These are phyloP conservation scores for Populus hybrid DNA, from an alignment of 441 rosid species.

Conservation along the genomic window DNA sequence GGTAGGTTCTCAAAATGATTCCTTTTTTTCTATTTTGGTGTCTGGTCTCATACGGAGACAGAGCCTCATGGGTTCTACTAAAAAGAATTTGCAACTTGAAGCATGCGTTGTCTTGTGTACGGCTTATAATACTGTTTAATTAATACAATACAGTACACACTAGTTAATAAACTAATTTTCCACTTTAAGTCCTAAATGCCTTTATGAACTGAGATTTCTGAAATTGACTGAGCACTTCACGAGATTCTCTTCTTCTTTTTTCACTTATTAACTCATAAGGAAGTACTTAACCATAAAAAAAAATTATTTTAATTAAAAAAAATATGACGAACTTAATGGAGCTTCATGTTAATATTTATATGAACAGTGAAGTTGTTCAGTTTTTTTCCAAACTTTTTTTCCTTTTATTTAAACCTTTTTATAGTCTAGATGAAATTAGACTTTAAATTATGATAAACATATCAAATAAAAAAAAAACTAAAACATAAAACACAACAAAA, in stretches of 20 bases:
- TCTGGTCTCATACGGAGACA: slow-evolving; percentile 28
- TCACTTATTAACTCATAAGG: neutral
- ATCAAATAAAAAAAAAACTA: too few species aligned
- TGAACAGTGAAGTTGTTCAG: too few species aligned
- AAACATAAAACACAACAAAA: too few species aligned
- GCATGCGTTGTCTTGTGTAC: slow-evolving; percentile 17
- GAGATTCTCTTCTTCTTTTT: neutral
- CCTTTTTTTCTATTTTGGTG: slow-evolving; percentile 10
- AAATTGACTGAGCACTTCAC: neutral
- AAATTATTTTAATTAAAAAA: too few species aligned
- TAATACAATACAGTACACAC: neutral
- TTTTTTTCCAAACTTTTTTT: too few species aligned
- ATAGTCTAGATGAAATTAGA: too few species aligned
- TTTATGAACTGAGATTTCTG: neutral
- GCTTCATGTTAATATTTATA: neutral
- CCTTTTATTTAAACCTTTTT: too few species aligned
- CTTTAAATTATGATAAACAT: too few species aligned
- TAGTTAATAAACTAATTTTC: neutral
- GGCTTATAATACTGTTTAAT: neutral
- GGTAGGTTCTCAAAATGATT: neutral
- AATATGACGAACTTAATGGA: too few species aligned
- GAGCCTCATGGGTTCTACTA: slow-evolving; percentile 18
- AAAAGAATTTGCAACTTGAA: slow-evolving; percentile 24
- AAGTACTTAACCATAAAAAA: too few species aligned
- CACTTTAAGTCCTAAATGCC: neutral